A percentile compares a stretch with the other conserved stretches of the same genome.
Conservation (phyloP, 306 rosid species). For the Castanospermum australe region DNA sequence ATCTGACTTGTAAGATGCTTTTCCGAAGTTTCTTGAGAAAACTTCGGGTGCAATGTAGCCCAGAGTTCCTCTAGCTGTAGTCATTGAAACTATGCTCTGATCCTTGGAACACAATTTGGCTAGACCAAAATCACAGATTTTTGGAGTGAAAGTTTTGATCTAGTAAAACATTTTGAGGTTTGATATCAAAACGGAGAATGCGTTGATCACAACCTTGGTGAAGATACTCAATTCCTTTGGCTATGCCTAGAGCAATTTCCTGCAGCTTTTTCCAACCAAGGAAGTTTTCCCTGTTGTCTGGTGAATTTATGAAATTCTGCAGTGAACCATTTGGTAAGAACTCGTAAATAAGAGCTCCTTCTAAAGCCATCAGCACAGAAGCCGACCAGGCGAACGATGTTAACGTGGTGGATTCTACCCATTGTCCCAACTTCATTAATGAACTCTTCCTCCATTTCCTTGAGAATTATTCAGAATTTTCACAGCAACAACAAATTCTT, state of each 20-base stretch:
- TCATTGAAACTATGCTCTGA: conserved; percentile 39
- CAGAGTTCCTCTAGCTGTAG: conserved; percentile 39
- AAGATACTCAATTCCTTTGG: conserved; percentile 49
- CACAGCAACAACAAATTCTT: conserved; percentile 25
- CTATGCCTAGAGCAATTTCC: conserved; percentile 36
- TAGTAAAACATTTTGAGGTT: conserved; percentile 41
- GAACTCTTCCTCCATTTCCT: conserved; percentile 35
- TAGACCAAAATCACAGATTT: conserved; percentile 42
- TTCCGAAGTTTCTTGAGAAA: conserved; percentile 40
- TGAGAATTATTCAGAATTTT: conserved; percentile 13
- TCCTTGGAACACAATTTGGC: conserved; percentile 45
- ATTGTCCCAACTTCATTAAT: conserved; percentile 37
- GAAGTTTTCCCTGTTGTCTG: background rate
- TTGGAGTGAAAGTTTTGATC: conserved; percentile 33
- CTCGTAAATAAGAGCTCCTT: conserved; percentile 46
- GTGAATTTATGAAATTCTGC: conserved; percentile 18
- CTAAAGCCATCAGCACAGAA: conserved; percentile 43
- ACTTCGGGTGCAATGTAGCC: conserved; percentile 55
- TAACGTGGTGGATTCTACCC: conserved; percentile 48
- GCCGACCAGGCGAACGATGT: conserved; percentile 45
- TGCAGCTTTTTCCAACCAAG: conserved; percentile 38
- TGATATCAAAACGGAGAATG: conserved; percentile 49
- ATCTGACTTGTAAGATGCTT: conserved; percentile 30
- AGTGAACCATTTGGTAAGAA: conserved; percentile 41
- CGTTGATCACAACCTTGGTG: conserved; percentile 41